phyloP scores from a whole-genome alignment of 2,329 filamentous ascomycete genomes.

The Botrytis hyacinthi region DNA sequence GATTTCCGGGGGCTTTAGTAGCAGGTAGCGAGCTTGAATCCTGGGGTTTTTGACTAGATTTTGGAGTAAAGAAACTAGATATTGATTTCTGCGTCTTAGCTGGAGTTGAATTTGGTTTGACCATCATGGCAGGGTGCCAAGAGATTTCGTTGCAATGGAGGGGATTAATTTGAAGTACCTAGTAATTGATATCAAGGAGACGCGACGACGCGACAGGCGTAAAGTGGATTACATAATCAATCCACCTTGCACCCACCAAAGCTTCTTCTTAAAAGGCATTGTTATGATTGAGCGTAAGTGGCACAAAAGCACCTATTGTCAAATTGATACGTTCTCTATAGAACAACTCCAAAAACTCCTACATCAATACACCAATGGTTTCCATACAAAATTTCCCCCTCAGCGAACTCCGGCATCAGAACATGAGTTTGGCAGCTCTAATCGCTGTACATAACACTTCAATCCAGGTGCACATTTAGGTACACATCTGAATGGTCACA shows the following conservation, averaged over 20 bases:
- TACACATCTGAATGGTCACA: background rate
- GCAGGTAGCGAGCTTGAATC: slow-evolving; percentile 37
- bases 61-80: slow-evolving; percentile 79
- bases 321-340: background rate
- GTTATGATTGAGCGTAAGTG: background rate
- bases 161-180: background rate
- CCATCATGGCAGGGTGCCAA: slow-evolving; percentile 25
- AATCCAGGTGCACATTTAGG: background rate
- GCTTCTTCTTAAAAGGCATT: background rate
- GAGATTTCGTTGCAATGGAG: background rate
- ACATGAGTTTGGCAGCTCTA: background rate
- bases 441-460: background rate
- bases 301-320: background rate
- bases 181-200: background rate
- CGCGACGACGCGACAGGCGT: slow-evolving; percentile 18
- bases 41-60: slow-evolving; percentile 27
- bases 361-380: background rate
- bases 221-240: slow-evolving; percentile 19
- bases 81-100: slow-evolving; percentile 70
- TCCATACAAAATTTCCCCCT: background rate
- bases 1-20: slow-evolving; percentile 23
- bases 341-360: background rate
- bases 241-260: background rate
- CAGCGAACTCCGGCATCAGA: background rate
- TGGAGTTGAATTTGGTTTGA: slow-evolving; percentile 30